A percentile compares a stretch with the other conserved stretches of the same genome.
phyloP scores from a whole-genome alignment of 495 filamentous ascomycete genomes.

The Daldinia caldariorum region DNA sequence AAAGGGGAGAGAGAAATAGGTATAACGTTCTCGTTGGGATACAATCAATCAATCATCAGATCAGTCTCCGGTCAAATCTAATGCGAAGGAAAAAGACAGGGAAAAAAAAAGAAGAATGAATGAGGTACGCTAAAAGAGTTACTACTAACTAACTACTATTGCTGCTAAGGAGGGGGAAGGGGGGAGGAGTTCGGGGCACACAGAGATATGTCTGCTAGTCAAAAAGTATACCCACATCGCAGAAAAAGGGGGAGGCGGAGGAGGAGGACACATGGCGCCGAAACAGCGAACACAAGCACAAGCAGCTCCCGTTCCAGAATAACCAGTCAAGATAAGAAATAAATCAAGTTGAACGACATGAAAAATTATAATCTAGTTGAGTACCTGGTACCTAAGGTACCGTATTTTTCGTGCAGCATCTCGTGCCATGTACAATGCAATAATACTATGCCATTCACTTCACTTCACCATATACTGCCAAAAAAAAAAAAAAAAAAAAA shows the following conservation, averaged over 20 bases:
- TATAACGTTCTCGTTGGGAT: not conserved
- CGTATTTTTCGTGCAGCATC: not conserved
- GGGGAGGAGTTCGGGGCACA: not conserved
- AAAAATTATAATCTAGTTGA: not conserved
- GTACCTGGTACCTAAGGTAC: not conserved
- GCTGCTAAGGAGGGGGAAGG: not conserved
- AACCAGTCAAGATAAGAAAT: constrained; percentile 7
- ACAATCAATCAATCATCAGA: constrained; percentile 2
- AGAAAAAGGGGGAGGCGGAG: constrained; percentile 10
- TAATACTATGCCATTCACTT: too few relatives aligned
- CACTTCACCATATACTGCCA: constrained; percentile 12
- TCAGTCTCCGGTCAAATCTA: not conserved
- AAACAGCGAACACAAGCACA: constrained; percentile 3
- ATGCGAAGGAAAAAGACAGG: constrained; percentile 5
- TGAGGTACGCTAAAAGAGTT: not conserved
- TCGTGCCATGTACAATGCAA: too few relatives aligned
- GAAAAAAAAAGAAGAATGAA: not conserved
- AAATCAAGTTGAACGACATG: constrained; percentile 5
- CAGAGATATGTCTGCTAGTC: not conserved
- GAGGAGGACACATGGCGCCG: constrained; percentile 14
- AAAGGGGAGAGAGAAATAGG: not conserved
- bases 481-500: too few relatives aligned
- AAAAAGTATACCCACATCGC: constrained; percentile 29
- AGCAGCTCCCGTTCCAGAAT: constrained; percentile 9
- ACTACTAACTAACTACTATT: not conserved